Conservation (phyloP, 192 early-diverging fungal species). For the Coemansia sp. region DNA sequence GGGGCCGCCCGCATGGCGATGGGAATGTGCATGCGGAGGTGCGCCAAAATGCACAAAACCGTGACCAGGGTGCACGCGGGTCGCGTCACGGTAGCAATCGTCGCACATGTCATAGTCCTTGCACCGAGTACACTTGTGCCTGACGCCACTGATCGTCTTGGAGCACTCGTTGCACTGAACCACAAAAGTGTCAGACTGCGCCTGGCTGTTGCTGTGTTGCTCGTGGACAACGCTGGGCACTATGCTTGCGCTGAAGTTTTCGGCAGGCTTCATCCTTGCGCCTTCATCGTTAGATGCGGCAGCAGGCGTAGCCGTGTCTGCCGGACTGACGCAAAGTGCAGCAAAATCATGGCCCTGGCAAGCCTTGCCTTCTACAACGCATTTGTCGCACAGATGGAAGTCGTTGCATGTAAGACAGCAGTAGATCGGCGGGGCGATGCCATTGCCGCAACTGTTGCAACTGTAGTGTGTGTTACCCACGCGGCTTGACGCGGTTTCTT, state of each 20-base stretch:
- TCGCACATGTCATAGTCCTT: slow-evolving; percentile 57
- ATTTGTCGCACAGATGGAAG: slow-evolving; percentile 35
- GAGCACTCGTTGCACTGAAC: slow-evolving; percentile 61
- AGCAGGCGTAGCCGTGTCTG: background rate
- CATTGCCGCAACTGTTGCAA: slow-evolving; percentile 35
- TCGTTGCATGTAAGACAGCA: slow-evolving; percentile 41
- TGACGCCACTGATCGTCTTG: slow-evolving; percentile 52
- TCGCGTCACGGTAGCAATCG: slow-evolving; percentile 50
- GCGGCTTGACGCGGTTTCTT: slow-evolving; percentile 25
- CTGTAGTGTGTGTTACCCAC: slow-evolving; percentile 12
- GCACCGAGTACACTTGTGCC: slow-evolving; percentile 63
- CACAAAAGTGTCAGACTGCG: background rate
- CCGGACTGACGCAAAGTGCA: slow-evolving; percentile 11
- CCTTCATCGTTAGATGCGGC: slow-evolving; percentile 6
- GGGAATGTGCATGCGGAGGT: slow-evolving; percentile 12
- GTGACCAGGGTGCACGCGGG: slow-evolving; percentile 35
- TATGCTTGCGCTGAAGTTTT: background rate
- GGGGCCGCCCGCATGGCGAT: slow-evolving; percentile 7
- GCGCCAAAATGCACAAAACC: slow-evolving; percentile 49
- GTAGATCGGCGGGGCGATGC: slow-evolving; percentile 18
- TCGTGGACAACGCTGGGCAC: background rate
- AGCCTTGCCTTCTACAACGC: slow-evolving; percentile 23
- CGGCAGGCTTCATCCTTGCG: background rate
- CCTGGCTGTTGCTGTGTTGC: slow-evolving; percentile 1
- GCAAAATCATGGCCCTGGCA: slow-evolving; percentile 59